Base-by-base conservation (phyloP, 139 green algal genomes). In the Coelastrella sp. region DNA sequence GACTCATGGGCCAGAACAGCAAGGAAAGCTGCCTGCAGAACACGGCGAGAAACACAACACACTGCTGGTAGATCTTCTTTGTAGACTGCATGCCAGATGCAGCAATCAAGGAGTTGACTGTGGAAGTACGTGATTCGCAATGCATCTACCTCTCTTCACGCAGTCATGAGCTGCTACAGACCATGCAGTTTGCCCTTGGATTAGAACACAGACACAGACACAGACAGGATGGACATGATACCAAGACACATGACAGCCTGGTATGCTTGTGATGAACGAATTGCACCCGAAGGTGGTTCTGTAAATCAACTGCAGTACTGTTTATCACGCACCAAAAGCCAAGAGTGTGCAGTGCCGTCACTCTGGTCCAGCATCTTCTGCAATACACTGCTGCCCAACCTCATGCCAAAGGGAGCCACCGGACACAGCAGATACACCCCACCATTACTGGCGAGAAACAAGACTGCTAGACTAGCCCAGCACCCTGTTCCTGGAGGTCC, bases 381-480 rank as follows among this genome's bases (percentile, higher is more conserved):
- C 62, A 88, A 60, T 45, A 50, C 60, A 9, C 51, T 71, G 3
- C 50, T 59, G 8, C 34, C 34, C 75, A 71, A 27, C 4, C 75
- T 35, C 75, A 82, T 53, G 17, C 83, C 83, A 78, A 88, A 83
- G 19, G 83, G 83, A 51, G 83, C 83, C 35, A 88, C 83, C 4
- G 83, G 83, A 27, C 83, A 88, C 57, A 88, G 73, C 43, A 35
- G 11, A 60, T 84, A 88, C 32, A 88, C 73, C 4, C 60, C 72
- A 43, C 83, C 83, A 48, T 83, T 59, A 3, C 32, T 37, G 13
- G 73, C 72, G 23, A 88, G 43, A 37, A 88, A 79, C 17, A 88
- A 9, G 23, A 88, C 73, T 30, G 83, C 27, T 21, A 88, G 30
- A 17, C 8, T 35, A 7, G 51, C 59, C 83, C 83, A 88, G 60